Conservation (phyloP, 164 flowering plant genomes). For the Magnolia officinalis region DNA sequence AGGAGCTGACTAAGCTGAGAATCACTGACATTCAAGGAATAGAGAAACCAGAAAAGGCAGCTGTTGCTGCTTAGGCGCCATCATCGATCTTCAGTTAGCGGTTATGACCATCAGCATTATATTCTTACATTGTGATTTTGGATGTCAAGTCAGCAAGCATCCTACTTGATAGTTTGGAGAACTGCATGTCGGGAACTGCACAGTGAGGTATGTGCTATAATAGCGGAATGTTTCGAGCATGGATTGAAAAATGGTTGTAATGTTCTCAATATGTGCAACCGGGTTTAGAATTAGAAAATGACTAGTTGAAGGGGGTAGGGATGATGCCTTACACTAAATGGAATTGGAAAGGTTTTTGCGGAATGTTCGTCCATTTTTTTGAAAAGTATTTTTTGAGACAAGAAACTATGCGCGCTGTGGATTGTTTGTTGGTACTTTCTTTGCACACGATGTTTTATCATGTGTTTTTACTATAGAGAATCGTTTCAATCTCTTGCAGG, state of each 20-base stretch:
- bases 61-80: slow-evolving; percentile 43
- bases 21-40: slow-evolving; percentile 81
- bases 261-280: neutral
- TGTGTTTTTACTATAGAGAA: neutral
- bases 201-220: neutral
- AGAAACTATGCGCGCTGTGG: neutral
- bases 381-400: neutral
- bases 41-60: slow-evolving; percentile 58
- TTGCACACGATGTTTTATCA: neutral
- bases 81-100: neutral
- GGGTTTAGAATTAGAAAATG: slow-evolving; percentile 1
- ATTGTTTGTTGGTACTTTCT: neutral
- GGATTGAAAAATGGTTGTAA: neutral
- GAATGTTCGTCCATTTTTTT: neutral
- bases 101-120: neutral
- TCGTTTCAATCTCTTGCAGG: neutral
- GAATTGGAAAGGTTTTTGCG: neutral
- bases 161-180: neutral
- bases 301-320: neutral
- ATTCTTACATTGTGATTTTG: neutral
- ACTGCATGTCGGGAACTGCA: neutral
- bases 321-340: neutral
- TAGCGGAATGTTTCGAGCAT: neutral
- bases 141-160: neutral
- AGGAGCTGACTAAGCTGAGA: slow-evolving; percentile 87